Evolutionary conservation across 2,329 filamentous ascomycete genomes (phyloP).

Genomic region (Aspergillus sp.): DNA sequence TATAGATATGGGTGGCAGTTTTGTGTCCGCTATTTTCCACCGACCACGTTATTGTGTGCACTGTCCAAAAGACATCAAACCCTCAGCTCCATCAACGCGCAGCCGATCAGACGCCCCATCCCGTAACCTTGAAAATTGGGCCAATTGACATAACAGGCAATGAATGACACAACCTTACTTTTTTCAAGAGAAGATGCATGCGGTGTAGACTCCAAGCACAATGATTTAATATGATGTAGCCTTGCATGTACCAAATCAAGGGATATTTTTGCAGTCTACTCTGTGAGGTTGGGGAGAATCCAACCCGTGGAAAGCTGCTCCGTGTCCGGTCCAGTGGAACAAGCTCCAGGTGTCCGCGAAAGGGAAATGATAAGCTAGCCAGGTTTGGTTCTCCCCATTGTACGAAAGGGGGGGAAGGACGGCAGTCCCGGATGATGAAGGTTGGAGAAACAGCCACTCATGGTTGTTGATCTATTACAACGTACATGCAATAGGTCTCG

Average conservation of each 20-base stretch:
- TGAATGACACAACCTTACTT: no score
- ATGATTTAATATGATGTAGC: neutral
- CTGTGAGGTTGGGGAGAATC: neutral
- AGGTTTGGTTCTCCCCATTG: no score
- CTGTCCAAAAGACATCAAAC: no score
- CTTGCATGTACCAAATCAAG: neutral
- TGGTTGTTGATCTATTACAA: neutral
- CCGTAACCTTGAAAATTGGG: no score
- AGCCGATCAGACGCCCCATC: no score
- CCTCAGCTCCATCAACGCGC: no score
- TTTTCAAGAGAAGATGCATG: no score
- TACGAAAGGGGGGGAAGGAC: neutral
- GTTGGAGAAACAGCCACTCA: neutral
- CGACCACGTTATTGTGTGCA: no score
- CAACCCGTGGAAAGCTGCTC: neutral
- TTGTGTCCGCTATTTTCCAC: no score
- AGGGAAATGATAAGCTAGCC: neutral
- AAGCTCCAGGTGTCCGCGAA: neutral
- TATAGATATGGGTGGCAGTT: neutral
- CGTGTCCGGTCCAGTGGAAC: neutral
- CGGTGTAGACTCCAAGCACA: neutral
- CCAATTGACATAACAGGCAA: no score
- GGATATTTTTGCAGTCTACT: neutral
- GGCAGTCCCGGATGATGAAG: neutral
- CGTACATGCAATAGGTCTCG: neutral